phyloP scores from a whole-genome alignment of 2,329 filamentous ascomycete species.

The Diplodia corticola region DNA sequence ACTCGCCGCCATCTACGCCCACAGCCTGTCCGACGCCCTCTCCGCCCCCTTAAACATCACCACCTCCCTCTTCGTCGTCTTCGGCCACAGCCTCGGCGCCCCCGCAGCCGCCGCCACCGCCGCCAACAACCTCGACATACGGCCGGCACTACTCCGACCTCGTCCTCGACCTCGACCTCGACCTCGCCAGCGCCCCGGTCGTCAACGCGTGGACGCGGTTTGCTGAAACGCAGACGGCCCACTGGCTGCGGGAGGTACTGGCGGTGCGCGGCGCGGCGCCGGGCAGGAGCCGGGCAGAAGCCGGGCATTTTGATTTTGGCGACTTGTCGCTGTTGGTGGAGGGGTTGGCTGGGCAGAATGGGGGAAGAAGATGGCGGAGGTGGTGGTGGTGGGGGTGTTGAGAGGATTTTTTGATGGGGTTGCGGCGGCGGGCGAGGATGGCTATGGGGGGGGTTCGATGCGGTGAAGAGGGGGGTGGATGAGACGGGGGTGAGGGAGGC shows the following conservation, averaged over 20 bases:
- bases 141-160: constrained; percentile 3
- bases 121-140: not conserved
- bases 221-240: too few species aligned
- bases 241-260: not conserved
- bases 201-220: too few species aligned
- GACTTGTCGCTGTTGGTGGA: constrained; percentile 32
- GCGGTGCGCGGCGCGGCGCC: too few species aligned
- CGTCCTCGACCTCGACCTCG: constrained; percentile 25
- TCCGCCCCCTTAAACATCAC: constrained; percentile 25
- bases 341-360: constrained; percentile 23
- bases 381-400: not conserved
- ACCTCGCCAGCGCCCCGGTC: constrained; percentile 28
- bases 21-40: constrained; percentile 27
- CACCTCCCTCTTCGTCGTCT: constrained; percentile 24
- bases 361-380: not conserved
- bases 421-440: not conserved
- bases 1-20: constrained; percentile 27
- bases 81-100: constrained; percentile 31
- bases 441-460: not conserved
- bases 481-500: not conserved
- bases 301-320: constrained; percentile 30
- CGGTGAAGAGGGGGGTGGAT: not conserved
- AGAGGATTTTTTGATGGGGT: not conserved
- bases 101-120: constrained; percentile 26
- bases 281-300: too few species aligned